Conservation (phyloP, 2,329 filamentous ascomycete species). For the Emmonsia crescens region DNA sequence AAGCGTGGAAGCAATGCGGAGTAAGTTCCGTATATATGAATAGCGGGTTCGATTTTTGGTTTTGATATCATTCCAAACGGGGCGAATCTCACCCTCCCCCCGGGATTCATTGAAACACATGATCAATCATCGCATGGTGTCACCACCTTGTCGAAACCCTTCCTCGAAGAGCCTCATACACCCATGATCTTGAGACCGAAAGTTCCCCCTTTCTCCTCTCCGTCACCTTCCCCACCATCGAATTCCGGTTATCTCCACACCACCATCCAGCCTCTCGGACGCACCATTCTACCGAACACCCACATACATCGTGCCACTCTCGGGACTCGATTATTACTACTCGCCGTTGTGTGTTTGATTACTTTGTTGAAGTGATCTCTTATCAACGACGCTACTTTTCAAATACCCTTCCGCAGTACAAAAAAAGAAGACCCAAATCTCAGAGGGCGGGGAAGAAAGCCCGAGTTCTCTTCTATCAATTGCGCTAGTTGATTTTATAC, state of each 20-base stretch:
- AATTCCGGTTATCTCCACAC: no score
- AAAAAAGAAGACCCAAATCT: not conserved
- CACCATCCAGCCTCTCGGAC: not conserved
- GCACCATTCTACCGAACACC: not conserved
- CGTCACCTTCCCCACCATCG: no score
- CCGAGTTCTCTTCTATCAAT: not conserved
- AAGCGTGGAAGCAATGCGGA: slow-evolving; percentile 26
- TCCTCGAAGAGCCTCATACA: not conserved
- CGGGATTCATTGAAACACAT: not conserved
- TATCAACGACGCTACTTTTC: not conserved
- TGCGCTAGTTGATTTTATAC: not conserved
- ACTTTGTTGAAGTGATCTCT: not conserved
- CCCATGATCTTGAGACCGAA: not conserved
- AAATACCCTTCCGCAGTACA: not conserved
- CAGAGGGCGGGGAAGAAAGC: not conserved
- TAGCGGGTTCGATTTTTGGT: not conserved
- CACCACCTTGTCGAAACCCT: not conserved
- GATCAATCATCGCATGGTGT: not conserved
- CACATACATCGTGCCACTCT: not conserved
- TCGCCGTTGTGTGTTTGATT: not conserved
- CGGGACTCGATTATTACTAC: not conserved
- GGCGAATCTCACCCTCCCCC: not conserved
- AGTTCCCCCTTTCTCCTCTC: not conserved
- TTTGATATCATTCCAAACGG: not conserved
- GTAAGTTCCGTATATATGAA: not conserved